Evolutionary conservation across 2,329 filamentous ascomycete species (phyloP), one percentile per base, ranked within the genome.

Genomic region (Paraphoma sp.): DNA sequence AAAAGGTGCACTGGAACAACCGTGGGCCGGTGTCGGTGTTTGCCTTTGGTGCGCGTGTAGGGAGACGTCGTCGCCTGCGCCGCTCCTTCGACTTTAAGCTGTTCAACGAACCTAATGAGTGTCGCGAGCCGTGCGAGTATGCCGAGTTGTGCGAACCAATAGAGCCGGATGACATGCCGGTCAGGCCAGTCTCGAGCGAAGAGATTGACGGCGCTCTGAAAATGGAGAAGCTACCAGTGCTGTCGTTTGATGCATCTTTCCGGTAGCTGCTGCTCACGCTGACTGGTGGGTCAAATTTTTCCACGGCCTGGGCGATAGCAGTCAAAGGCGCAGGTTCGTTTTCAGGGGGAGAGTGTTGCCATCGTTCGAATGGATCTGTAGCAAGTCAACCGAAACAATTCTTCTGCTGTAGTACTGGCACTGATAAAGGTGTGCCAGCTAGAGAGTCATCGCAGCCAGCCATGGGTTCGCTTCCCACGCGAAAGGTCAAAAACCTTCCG

Each of bases 291-390:
- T 75, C 70, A 52, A 74, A 73, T 11, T 69, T 66, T 56, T 77
- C 78, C 42, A 89, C 81, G 66, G 87, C 87, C 70, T 86, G 81
- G 45, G 83, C 83, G 78, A 90, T 89, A 79, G 85, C 87, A 38
- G 81, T 84, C 55, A 87, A 80, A 6, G 85, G 81, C 59, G 87
- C 87, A 65, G 87, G 85, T 82, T 89, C 87, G 81, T 89, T 83
- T 77, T 89, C 87, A 46, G 87, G 87, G 38, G 87, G 87, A 63
- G 86, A 89, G 71, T 87, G 81, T 70, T 89, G 84, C 87, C 87
- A 90, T 82, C 87, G 80, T 76, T 90, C 87, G 65, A 90, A 79
- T 7, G 87, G 87, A 69, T 87, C 87, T 75, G 51, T 65, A 55
- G 61, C 53, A 75, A 89, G 83, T 70, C 85, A 73, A 73, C 69